Conservation (phyloP, 345 rosid genomes). For the Iberis pinnata region DNA sequence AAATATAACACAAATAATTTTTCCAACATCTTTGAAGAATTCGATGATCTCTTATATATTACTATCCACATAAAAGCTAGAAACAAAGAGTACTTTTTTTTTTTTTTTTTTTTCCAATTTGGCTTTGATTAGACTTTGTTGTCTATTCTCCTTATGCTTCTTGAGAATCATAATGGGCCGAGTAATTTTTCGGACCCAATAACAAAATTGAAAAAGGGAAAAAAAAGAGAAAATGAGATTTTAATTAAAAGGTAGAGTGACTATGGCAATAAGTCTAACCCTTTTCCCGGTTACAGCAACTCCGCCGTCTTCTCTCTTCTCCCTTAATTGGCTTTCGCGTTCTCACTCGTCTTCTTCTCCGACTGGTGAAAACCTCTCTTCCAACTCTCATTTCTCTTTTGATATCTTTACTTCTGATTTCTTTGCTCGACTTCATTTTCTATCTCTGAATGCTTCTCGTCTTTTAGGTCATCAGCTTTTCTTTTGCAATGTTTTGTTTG, state of each 20-base stretch:
- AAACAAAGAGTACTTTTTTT: too few relatives aligned
- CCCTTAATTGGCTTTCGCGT: slow-evolving; percentile 33
- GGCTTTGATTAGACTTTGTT: too few relatives aligned
- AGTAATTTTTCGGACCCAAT: not conserved
- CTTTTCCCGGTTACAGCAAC: slow-evolving; percentile 42
- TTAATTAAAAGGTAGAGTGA: not conserved
- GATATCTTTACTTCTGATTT: not conserved
- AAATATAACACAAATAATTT: too few relatives aligned
- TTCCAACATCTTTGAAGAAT: too few relatives aligned
- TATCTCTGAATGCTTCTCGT: not conserved
- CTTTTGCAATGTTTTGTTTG: not conserved
- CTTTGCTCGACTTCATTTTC: too few relatives aligned
- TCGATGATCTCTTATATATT: too few relatives aligned
- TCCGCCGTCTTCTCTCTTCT: slow-evolving; percentile 31
- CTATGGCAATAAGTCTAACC: slow-evolving; percentile 25
- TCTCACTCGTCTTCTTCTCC: slow-evolving; percentile 23
- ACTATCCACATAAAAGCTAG: too few relatives aligned
- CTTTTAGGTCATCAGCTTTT: not conserved
- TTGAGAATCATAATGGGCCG: too few relatives aligned
- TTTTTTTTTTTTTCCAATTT: too few relatives aligned
- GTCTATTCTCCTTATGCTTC: too few relatives aligned
- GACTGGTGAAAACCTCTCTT: slow-evolving; percentile 39
- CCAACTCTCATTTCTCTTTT: not conserved
- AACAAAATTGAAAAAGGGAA: not conserved
- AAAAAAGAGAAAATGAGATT: not conserved